phyloP scores from a whole-genome alignment of 1,284 basidiomycete species.

The Trametes versicolor region DNA sequence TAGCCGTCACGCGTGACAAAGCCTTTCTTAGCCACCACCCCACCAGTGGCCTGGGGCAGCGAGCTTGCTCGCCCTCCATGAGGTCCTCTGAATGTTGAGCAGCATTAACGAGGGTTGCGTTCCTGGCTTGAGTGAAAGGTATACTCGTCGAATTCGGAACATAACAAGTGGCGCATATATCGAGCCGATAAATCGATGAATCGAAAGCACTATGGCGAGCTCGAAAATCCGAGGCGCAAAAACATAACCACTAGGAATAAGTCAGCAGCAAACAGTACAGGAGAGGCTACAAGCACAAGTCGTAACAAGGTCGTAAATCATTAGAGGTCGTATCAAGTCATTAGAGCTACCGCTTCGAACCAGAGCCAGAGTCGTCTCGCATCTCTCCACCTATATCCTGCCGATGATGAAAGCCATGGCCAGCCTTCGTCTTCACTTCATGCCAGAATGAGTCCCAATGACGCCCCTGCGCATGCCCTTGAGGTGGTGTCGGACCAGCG shows the following conservation, averaged over 20 bases:
- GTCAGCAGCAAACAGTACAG: slow-evolving; percentile 13
- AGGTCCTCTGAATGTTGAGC: no score
- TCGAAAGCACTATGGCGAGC: background rate
- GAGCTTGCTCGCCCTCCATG: no score
- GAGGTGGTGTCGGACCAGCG: slow-evolving; percentile 23
- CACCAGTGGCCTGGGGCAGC: no score
- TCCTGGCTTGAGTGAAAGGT: no score
- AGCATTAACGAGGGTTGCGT: no score
- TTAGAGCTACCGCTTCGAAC: slow-evolving; percentile 29
- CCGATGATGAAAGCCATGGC: slow-evolving; percentile 31
- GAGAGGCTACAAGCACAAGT: slow-evolving; percentile 3
- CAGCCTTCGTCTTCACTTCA: slow-evolving; percentile 45
- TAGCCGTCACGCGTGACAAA: slow-evolving; percentile 29
- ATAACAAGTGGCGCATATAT: background rate
- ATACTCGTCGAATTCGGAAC: background rate
- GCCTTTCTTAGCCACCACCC: slow-evolving; percentile 4
- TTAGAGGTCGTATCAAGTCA: slow-evolving; percentile 26
- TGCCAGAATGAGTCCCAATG: slow-evolving; percentile 59
- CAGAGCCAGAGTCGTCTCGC: slow-evolving; percentile 6
- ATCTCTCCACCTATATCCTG: slow-evolving; percentile 11
- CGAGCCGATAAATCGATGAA: background rate
- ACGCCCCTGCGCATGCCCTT: slow-evolving; percentile 20
- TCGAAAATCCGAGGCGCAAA: background rate
- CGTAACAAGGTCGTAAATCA: slow-evolving; percentile 17
- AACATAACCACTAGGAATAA: slow-evolving; percentile 24